A percentile compares a stretch with the other conserved stretches of the same genome.
Conservation (phyloP, 495 filamentous ascomycete genomes). For the Chlorociboria aeruginascens region DNA sequence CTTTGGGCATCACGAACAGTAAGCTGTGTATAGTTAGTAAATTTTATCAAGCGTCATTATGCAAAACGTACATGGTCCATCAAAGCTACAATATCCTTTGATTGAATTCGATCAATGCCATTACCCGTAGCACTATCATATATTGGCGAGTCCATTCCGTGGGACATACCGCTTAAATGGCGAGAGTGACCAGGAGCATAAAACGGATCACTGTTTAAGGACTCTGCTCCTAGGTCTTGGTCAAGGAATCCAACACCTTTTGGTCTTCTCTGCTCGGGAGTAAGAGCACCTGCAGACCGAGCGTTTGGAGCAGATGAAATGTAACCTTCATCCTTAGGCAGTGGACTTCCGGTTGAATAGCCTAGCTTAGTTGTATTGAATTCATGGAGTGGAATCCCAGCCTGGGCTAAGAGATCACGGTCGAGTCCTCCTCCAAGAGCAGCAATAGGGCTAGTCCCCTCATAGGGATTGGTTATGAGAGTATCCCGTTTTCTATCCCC, state of each 20-base stretch:
- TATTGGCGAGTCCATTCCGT: conserved; percentile 75
- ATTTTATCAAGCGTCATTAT: not conserved
- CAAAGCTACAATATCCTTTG: conserved; percentile 90
- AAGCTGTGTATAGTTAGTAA: conserved; percentile 45
- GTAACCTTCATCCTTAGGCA: conserved; percentile 77
- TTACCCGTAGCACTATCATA: conserved; percentile 85
- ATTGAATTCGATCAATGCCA: conserved; percentile 87
- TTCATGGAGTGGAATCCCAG: conserved; percentile 23
- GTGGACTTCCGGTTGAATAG: conserved; percentile 26
- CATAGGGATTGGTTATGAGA: conserved; percentile 45
- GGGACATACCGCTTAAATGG: conserved; percentile 79
- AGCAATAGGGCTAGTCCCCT: conserved; percentile 35
- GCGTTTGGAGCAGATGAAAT: conserved; percentile 70
- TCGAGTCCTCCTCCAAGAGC: conserved; percentile 37
- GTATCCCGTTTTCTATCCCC: conserved; percentile 45
- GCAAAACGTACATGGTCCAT: conserved; percentile 80
- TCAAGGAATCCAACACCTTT: conserved; percentile 49
- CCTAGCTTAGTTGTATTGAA: conserved; percentile 17
- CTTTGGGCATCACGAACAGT: conserved; percentile 96
- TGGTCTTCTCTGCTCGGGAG: conserved; percentile 46
- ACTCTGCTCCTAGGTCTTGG: conserved; percentile 42
- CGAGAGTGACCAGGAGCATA: conserved; percentile 45
- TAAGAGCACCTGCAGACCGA: conserved; percentile 40
- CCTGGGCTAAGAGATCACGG: conserved; percentile 32
- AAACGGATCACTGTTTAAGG: conserved; percentile 49